A percentile compares a stretch with the other conserved stretches of the same genome.
These are phyloP conservation scores for Straminergon stramineum DNA, from an alignment of 225 moss, liverwort and hornwort species.

Conservation along the genomic window DNA sequence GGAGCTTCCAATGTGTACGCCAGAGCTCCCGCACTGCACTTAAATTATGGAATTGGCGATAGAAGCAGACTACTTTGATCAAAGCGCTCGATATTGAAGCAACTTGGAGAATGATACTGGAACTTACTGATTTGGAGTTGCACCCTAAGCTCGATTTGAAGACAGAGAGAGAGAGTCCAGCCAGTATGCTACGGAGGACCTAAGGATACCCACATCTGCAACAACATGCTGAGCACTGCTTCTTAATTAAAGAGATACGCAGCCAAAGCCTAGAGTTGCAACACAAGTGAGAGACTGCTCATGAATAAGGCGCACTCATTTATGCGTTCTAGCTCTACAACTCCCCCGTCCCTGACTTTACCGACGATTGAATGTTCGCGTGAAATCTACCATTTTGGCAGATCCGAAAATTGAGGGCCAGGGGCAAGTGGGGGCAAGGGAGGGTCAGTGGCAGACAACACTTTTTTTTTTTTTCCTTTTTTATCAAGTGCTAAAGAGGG, in stretches of 20 bases:
- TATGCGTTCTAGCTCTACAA: neutral
- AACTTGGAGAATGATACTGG: neutral
- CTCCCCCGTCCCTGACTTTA: neutral
- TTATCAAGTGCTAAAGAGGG: too few relatives aligned
- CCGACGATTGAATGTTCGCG: neutral
- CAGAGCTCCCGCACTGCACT: neutral
- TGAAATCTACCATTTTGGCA: too few relatives aligned
- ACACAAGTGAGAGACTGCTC: neutral
- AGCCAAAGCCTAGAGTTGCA: neutral
- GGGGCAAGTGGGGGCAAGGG: too few relatives aligned
- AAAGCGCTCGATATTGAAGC: neutral
- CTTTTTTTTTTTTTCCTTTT: too few relatives aligned
- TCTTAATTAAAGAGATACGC: neutral
- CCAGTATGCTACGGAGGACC: neutral
- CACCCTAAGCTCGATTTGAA: neutral
- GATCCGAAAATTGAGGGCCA: too few relatives aligned
- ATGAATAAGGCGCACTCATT: neutral
- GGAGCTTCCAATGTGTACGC: neutral
- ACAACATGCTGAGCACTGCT: neutral
- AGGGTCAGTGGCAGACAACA: too few relatives aligned
- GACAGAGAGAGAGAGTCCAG: neutral
- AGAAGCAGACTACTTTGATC: neutral
- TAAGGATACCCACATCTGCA: neutral
- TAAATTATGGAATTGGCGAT: neutral
- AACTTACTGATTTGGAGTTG: neutral